These are phyloP conservation scores for Avena atlantica DNA, from an alignment of 176 grass and related monocot species.

Conservation along the genomic window DNA sequence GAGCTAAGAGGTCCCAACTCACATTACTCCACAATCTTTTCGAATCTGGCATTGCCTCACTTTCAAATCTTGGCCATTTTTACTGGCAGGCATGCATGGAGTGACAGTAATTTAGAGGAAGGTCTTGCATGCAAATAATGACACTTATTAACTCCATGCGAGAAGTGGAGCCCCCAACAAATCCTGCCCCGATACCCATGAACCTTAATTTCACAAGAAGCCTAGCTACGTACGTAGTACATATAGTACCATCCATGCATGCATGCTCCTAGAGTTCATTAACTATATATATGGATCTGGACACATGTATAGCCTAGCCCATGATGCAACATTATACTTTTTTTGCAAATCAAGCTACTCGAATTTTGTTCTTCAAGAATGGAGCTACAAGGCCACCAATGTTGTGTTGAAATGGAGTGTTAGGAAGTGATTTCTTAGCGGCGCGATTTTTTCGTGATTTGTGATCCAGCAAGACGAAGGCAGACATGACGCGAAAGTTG, in stretches of 20 bases:
- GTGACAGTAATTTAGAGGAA: background rate
- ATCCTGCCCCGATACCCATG: slow-evolving; percentile 7
- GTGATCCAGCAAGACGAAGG: too few relatives aligned
- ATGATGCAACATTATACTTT: background rate
- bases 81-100: background rate
- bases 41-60: background rate
- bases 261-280: slow-evolving; percentile 11
- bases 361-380: too few relatives aligned
- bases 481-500: too few relatives aligned
- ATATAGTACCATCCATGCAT: background rate
- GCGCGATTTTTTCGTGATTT: too few relatives aligned
- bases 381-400: too few relatives aligned
- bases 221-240: background rate
- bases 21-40: slow-evolving; percentile 13
- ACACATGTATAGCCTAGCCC: background rate
- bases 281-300: background rate
- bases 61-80: background rate
- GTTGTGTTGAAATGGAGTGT: too few relatives aligned
- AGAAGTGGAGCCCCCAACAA: background rate
- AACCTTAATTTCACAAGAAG: slow-evolving; percentile 23
- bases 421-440: too few relatives aligned
- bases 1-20: background rate
- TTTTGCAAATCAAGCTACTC: background rate
- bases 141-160: background rate
- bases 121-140: background rate